These are phyloP conservation scores for Vachellia collinsii DNA, from an alignment of 306 rosid genomes.

Conservation along the genomic window DNA sequence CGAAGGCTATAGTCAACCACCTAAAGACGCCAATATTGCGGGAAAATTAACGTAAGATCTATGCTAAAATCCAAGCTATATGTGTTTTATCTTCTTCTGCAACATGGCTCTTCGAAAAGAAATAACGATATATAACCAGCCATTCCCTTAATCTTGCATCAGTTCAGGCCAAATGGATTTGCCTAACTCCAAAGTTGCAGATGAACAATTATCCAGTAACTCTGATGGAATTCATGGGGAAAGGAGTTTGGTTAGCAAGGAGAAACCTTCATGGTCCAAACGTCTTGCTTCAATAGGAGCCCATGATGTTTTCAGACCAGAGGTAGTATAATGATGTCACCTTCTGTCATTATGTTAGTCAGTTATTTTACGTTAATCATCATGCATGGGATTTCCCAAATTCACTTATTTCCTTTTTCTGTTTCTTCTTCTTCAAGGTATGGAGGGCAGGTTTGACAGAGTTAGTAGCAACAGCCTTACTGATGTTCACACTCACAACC, in stretches of 20 bases:
- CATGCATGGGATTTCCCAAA: no score
- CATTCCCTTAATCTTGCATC: neutral
- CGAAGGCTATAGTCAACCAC: neutral
- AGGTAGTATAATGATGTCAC: slow-evolving; percentile 40
- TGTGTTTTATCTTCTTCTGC: neutral
- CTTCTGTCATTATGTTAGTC: neutral
- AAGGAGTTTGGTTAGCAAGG: neutral
- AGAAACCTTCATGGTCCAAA: slow-evolving; percentile 29
- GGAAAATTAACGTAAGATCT: neutral
- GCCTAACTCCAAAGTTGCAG: slow-evolving; percentile 24
- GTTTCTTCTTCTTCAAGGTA: neutral
- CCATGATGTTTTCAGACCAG: slow-evolving; percentile 35
- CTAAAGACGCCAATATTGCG: no score
- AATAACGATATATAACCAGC: neutral
- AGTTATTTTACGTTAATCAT: neutral
- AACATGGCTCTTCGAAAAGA: neutral
- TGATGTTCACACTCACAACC: slow-evolving; percentile 53
- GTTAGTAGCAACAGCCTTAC: slow-evolving; percentile 58
- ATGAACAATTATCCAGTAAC: slow-evolving; percentile 16
- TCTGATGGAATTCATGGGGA: slow-evolving; percentile 20
- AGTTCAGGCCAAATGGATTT: slow-evolving; percentile 36
- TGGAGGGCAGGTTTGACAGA: slow-evolving; percentile 53
- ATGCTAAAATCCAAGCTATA: neutral
- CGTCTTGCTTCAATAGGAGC: slow-evolving; percentile 38
- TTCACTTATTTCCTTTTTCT: neutral